Evolutionary conservation across 257 asterid genomes (phyloP), one percentile per base, ranked within the genome.

Genomic region (Solanum piurae): DNA sequence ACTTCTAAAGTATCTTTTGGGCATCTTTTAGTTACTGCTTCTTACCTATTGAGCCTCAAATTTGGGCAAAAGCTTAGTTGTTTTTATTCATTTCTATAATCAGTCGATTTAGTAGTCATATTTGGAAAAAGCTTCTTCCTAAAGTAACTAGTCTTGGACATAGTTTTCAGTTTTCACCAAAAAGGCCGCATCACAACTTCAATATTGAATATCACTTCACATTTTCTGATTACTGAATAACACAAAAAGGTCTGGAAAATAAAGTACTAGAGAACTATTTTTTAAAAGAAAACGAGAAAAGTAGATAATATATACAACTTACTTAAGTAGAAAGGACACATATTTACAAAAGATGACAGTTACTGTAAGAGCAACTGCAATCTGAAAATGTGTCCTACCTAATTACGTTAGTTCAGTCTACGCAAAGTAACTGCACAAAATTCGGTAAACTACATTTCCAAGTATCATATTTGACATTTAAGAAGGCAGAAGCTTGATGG

Each of bases 361-460:
- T 21, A 49, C 46, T 49, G 12, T n/a, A 83, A 85, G 23, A 83
- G 74, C 64, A 71, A 89, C 90, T 86, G 90, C 86, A 87, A 86
- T 88, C 90, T 72, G 42, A 88, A 55, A 55, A 77, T 23, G 84
- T 76, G 87, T 29, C 88, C 84, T n/a, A 6, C 55, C 88, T 60
- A 73, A 89, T 85, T 91, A 90, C 49, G 94, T 93, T 91, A 90
- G 94, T 88, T 84, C 91, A 46, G 77, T 88, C 89, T 83, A 88
- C 89, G 72, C 83, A 86, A 86, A 82, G 82, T 80, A 87, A 77
- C 83, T 89, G 71, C 87, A 46, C 69, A 46, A 46, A 71, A 86
- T 38, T 86, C 37, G 29, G 33, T 46, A 3, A 38, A 77, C 69
- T 49, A 52, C 44, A 36, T 72, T 79, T 36, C 37, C 88, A 74